phyloP scores from a whole-genome alignment of 805 yeast genomes.

The Monosporozyma aerobia region DNA sequence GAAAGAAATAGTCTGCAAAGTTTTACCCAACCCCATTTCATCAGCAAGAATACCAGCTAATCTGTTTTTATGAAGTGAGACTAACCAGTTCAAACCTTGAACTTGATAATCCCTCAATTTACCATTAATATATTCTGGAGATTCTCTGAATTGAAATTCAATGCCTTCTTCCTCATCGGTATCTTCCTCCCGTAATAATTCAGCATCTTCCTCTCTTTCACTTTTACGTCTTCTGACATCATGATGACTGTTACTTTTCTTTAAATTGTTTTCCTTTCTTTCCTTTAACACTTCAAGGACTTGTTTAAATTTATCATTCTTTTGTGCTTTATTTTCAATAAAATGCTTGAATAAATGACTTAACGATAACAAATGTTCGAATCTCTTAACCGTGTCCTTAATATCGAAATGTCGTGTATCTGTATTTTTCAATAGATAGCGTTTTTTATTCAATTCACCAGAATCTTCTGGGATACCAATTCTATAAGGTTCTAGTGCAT shows the following conservation, averaged over 20 bases:
- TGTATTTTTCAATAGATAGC: slow-evolving; percentile 21
- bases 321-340: slow-evolving; percentile 52
- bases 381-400: slow-evolving; percentile 54
- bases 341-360: slow-evolving; percentile 63
- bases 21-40: slow-evolving; percentile 82
- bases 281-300: slow-evolving; percentile 37
- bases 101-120: slow-evolving; percentile 62
- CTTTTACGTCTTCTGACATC: slow-evolving; percentile 50
- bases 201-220: slow-evolving; percentile 73
- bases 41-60: slow-evolving; percentile 73
- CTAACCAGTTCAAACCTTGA: slow-evolving; percentile 75
- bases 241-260: slow-evolving; percentile 3
- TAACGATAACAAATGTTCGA: slow-evolving; percentile 55
- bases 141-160: slow-evolving; percentile 56
- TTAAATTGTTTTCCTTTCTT: slow-evolving; percentile 10
- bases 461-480: slow-evolving; percentile 7
- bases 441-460: slow-evolving; percentile 16
- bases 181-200: slow-evolving; percentile 45
- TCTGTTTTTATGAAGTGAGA: slow-evolving; percentile 56
- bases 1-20: slow-evolving; percentile 70
- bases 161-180: slow-evolving; percentile 15
- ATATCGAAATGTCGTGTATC: slow-evolving; percentile 36
- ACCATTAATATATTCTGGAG: slow-evolving; percentile 69
- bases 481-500: slow-evolving; percentile 6
- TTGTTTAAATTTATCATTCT: slow-evolving; percentile 46